Evolutionary conservation across 805 yeast species (phyloP), one percentile per base, ranked within the genome.

Genomic region (Cyberlindnera maritima): DNA sequence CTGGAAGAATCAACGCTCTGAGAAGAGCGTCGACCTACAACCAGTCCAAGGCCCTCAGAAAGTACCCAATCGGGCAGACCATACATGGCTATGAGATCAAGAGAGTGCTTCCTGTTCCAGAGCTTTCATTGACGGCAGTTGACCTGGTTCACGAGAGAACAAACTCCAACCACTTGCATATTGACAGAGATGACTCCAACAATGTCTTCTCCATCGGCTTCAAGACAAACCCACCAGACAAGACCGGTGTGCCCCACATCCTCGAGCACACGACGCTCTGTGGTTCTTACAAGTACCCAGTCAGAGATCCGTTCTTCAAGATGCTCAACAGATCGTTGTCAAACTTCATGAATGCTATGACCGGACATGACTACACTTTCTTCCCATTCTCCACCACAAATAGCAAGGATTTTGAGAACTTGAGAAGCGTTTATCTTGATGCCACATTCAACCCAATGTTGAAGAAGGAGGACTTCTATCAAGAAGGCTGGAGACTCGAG

Each of bases 331-430:
- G 97, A 53, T 89, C 97, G n/a, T 70, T 94, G 59, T 83, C 97
- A 29, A 94, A 89, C 64, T 94, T 90, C 67, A 94, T 94, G 99
- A 94, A 94, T 64, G 99, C 99, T 9, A 88, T 94, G 97, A 94
- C 99, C 0, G 99, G 96, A 19, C 91, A 87, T 57, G 98, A 94
- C 66, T 91, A 90, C 62, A 94, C 99, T 0, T 91, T 82, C 65
- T 94, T 87, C 59, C 99, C 99, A 4, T 94, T 94, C 71, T 87
- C 98, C 25, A 94, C 99, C 2, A 92, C 98, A 11, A 94, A 94
- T 65, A 64, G 67, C 36, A 79, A 78, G 45, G 99, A 94, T 63
- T 94, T 77, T 64, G 75, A 76, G 28, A 94, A 94, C 60, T 74
- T 94, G 61, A 81, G 90, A 79, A 84, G 81, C 49, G 96, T 94